Evolutionary conservation across 2,329 filamentous ascomycete genomes (phyloP).

Genomic region (Ophiostoma ips): DNA sequence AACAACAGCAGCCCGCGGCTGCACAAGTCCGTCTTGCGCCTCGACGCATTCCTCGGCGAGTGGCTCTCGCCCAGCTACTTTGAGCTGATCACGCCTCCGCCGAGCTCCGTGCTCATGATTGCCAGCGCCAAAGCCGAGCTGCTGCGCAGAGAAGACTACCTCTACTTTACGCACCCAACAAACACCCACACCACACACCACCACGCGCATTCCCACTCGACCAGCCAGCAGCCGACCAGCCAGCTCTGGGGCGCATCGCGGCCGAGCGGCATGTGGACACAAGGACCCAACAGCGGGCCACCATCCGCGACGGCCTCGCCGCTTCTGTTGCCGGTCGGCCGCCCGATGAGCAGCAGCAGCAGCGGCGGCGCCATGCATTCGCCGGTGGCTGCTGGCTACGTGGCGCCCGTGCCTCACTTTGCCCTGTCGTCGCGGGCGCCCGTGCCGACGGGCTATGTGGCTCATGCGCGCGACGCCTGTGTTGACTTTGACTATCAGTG

Average conservation of each 20-base stretch:
- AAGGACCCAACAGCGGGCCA: neutral
- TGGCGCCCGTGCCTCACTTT: constrained; percentile 66
- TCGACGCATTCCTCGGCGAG: constrained; percentile 89
- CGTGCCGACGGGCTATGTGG: constrained; percentile 78
- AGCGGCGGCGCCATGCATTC: constrained; percentile 8
- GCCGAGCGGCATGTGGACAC: neutral
- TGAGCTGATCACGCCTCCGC: constrained; percentile 79
- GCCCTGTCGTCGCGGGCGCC: constrained; percentile 66
- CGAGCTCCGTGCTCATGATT: constrained; percentile 74
- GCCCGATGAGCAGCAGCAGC: constrained; percentile 14
- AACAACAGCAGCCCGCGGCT: constrained; percentile 15
- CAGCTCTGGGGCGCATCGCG: constrained; percentile 26
- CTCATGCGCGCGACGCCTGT: constrained; percentile 80
- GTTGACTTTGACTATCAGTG: constrained; percentile 84
- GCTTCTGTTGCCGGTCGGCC: constrained; percentile 7
- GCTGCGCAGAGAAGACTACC: constrained; percentile 59
- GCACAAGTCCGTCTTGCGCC: constrained; percentile 52
- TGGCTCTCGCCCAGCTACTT: constrained; percentile 93
- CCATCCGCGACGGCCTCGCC: neutral
- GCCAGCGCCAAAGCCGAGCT: constrained; percentile 79
- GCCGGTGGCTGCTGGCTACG: constrained; percentile 37
- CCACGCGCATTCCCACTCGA: constrained; percentile 14
- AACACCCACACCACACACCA: neutral
- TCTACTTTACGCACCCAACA: constrained; percentile 22
- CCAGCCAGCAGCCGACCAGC: no score